Conservation (phyloP, 768 basidiomycete species). For the Calocera cornea region DNA sequence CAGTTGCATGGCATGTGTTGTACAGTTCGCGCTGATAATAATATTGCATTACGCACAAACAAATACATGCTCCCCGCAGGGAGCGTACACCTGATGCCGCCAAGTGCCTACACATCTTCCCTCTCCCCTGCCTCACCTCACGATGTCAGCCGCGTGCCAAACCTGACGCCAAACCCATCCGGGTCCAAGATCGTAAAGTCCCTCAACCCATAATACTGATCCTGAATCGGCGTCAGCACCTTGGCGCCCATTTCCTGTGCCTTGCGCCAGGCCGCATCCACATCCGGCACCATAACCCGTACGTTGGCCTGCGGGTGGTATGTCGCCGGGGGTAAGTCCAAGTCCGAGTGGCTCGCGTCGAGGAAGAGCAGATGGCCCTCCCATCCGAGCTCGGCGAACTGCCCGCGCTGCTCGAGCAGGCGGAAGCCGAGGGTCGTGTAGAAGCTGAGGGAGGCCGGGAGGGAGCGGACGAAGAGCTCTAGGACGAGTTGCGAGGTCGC, state of each 20-base stretch:
- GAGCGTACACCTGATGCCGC: too few species aligned
- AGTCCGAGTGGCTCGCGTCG: background rate
- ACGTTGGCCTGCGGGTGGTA: constrained; percentile 1
- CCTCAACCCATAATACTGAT: background rate
- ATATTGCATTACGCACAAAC: too few species aligned
- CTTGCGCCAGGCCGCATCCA: background rate
- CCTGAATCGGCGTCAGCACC: background rate
- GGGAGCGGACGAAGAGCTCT: background rate
- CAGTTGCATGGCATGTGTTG: too few species aligned
- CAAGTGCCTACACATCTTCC: too few species aligned
- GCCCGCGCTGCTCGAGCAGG: background rate
- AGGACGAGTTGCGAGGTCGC: background rate
- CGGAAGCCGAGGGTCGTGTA: background rate
- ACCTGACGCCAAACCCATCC: background rate
- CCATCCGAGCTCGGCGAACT: background rate
- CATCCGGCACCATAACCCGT: background rate
- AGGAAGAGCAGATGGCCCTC: background rate
- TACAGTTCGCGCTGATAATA: too few species aligned
- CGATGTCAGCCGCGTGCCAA: background rate
- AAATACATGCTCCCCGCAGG: too few species aligned
- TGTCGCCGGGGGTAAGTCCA: background rate
- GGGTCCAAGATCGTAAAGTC: constrained; percentile 1
- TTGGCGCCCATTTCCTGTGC: background rate
- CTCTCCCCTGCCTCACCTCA: background rate
- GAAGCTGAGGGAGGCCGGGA: background rate